Percentiles rank a stretch among this genome's conserved stretches.
phyloP scores from a whole-genome alignment of 331 rosid species.

The Rosa hybrid region DNA sequence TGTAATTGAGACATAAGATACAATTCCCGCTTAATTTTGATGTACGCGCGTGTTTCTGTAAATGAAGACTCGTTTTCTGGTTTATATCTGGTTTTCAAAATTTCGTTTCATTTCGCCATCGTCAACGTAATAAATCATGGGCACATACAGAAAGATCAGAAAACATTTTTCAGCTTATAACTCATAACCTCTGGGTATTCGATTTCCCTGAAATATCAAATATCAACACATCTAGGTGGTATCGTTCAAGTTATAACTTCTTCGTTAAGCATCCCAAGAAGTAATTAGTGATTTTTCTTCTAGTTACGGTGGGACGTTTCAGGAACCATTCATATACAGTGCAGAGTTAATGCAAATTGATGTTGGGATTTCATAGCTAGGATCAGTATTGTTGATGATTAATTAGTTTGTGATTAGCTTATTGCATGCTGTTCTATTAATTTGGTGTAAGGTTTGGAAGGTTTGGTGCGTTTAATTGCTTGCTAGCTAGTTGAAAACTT shows the following conservation, averaged over 20 bases:
- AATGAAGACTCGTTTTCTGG: constrained; percentile 1
- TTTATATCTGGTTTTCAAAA: background rate
- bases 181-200: too few relatives aligned
- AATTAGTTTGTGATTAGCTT: too few relatives aligned
- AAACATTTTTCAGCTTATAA: background rate
- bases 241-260: too few relatives aligned
- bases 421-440: background rate
- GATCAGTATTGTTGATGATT: too few relatives aligned
- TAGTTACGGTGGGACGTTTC: background rate
- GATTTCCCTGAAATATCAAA: too few relatives aligned
- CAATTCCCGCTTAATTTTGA: background rate
- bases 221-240: too few relatives aligned
- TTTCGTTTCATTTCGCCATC: background rate
- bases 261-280: too few relatives aligned
- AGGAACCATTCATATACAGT: too few relatives aligned
- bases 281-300: too few relatives aligned
- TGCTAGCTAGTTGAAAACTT: too few relatives aligned
- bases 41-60: background rate
- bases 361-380: background rate
- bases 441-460: too few relatives aligned
- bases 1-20: background rate
- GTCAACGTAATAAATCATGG: background rate
- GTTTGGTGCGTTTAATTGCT: too few relatives aligned
- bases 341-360: background rate
- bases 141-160: background rate